Evolutionary conservation across 2,329 filamentous ascomycete species (phyloP), one percentile per base, ranked within the genome.

Genomic region (Arthrobotrys megalospora): DNA sequence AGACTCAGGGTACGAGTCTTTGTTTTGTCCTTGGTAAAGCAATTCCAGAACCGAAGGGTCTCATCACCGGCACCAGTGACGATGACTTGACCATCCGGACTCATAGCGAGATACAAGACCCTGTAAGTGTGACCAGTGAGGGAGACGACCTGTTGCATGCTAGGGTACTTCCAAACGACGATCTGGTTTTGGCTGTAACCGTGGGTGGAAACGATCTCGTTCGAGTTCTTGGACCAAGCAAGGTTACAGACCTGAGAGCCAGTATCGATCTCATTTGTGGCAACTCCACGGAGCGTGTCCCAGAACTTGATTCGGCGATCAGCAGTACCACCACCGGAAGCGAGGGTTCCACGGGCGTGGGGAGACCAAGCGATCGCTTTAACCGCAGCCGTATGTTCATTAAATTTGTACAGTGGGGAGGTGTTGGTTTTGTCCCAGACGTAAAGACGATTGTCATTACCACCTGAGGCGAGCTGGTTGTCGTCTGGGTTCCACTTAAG

Each of bases 221-320:
- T 97, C 6, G 93, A 97, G 84, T 97, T 97, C 83, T 96, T 97
- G 16, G 92, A 96, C 94, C 96, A 99, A 3, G 94, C 93, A 50
- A 99, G 87, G 83, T 99, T 99, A 86, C 96, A 99, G n/a, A 99
- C 96, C 84, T 99, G 96, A 82, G 93, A 97, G 62, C 96, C 96
- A 0, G 96, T 99, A 83, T 99, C 96, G 79, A 98, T 90, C 83
- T 97, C 94, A 83, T 93, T 95, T 83, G 93, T 90, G 65, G 91
- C 87, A 0, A 89, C 88, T 3, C 93, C 94, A n/a, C 92, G 92
- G 21, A 93, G 87, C 0, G 96, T 99, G 83, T 99, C 96, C 90
- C 97, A 97, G 85, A 99, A 99, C 81, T 97, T 97, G 85, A 99
- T 99, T 36, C 94, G 92, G 68, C 96, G 90, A 84, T 99, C 96